Conservation (phyloP, 2,329 filamentous ascomycete genomes). For the Colletotrichum tropicale region DNA sequence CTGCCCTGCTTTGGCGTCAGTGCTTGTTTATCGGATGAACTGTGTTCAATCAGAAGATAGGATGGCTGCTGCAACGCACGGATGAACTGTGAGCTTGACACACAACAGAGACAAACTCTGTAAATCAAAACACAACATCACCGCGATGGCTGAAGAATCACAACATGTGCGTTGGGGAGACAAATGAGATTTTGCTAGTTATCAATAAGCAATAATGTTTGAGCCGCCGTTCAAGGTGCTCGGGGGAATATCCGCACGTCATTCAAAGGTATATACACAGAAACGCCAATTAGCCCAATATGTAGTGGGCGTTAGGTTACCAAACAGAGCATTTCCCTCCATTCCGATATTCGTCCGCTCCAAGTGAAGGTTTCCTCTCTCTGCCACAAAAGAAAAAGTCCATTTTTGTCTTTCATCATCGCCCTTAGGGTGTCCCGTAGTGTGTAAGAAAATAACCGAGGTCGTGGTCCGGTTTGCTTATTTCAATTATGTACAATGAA, state of each 20-base stretch:
- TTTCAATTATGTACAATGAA: conserved; percentile 22
- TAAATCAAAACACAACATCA: background rate
- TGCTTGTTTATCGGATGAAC: background rate
- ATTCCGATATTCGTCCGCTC: background rate
- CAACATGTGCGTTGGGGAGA: background rate
- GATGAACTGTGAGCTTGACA: background rate
- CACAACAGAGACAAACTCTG: background rate
- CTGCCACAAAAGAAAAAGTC: background rate
- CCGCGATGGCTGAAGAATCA: background rate
- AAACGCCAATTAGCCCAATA: conserved; percentile 9
- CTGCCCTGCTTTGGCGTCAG: background rate
- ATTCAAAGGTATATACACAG: conserved; percentile 21
- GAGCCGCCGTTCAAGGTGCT: background rate
- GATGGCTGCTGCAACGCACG: conserved; percentile 5
- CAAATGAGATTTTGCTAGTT: background rate
- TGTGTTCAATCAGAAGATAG: background rate
- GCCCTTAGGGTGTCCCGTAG: background rate
- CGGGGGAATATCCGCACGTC: conserved; percentile 13
- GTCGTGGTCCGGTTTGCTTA: conserved; percentile 1
- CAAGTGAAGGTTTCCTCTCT: background rate
- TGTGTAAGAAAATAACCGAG: background rate
- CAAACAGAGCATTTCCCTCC: background rate
- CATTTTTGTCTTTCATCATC: background rate
- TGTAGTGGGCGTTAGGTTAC: background rate
- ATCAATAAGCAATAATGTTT: background rate